These are phyloP conservation scores for Boletus sp. DNA, from an alignment of 768 basidiomycete species.

Conservation along the genomic window DNA sequence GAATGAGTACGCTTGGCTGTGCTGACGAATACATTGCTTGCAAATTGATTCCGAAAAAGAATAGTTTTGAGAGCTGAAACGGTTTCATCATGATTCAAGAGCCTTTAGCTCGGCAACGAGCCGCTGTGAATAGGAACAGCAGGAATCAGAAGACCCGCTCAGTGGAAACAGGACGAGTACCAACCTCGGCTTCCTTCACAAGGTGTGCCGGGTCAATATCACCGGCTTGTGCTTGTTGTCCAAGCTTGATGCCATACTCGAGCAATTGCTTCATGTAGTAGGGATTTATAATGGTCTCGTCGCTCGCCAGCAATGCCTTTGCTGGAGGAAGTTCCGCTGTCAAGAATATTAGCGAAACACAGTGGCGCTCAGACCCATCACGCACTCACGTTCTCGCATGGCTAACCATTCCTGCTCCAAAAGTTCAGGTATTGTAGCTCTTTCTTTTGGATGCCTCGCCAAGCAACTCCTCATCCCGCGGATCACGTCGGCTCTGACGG, in stretches of 20 bases:
- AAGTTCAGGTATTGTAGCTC: conserved; percentile 85
- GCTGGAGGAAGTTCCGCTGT: conserved; percentile 29
- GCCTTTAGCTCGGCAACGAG: conserved; percentile 62
- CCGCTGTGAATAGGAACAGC: conserved; percentile 38
- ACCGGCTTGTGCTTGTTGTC: conserved; percentile 37
- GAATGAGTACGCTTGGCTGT: conserved; percentile 20
- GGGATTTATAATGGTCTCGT: conserved; percentile 74
- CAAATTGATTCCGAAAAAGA: conserved; percentile 12
- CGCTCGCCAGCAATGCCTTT: conserved; percentile 35
- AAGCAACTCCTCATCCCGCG: conserved; percentile 81
- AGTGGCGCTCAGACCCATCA: background rate
- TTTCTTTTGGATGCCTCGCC: conserved; percentile 71
- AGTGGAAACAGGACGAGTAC: conserved; percentile 9
- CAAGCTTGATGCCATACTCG: conserved; percentile 65
- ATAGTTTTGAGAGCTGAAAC: background rate
- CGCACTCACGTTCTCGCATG: conserved; percentile 39
- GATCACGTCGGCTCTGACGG: conserved; percentile 75
- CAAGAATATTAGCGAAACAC: background rate
- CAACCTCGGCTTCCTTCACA: conserved; percentile 55
- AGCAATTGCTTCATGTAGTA: conserved; percentile 77
- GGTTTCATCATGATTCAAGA: conserved; percentile 36
- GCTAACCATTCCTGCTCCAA: conserved; percentile 78
- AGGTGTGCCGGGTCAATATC: conserved; percentile 47
- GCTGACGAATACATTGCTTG: conserved; percentile 28
- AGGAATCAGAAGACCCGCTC: background rate